Conservation (phyloP, 176 grass and related monocot species). For the Aegilops bicornis region DNA sequence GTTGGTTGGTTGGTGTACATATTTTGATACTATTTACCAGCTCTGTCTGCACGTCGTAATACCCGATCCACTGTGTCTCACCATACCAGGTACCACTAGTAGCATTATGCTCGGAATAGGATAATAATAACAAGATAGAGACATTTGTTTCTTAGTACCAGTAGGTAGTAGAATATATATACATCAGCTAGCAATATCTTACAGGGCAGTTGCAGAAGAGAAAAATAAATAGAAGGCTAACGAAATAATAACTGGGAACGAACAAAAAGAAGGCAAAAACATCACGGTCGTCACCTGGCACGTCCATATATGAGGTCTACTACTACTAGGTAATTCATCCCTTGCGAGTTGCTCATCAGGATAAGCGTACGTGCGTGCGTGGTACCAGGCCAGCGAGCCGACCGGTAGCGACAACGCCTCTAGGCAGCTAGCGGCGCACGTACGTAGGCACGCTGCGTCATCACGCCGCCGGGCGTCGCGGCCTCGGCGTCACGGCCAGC, state of each 20-base stretch:
- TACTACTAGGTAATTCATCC: neutral
- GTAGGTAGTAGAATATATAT: neutral
- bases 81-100: no score
- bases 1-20: no score
- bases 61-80: no score
- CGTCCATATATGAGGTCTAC: neutral
- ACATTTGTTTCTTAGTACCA: no score
- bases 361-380: slow-evolving; percentile 5
- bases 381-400: neutral
- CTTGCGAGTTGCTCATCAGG: neutral
- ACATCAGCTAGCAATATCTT: neutral
- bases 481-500: slow-evolving; percentile 38
- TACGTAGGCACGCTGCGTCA: neutral
- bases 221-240: neutral
- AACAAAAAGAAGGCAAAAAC: slow-evolving; percentile 33
- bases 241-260: neutral
- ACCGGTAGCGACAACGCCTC: neutral
- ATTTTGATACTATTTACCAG: no score
- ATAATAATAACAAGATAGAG: no score
- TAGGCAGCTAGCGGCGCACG: neutral
- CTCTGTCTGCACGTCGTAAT: no score
- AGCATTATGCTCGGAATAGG: no score
- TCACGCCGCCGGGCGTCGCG: neutral
- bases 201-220: neutral
- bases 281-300: slow-evolving; percentile 32